A percentile compares a stretch with the other conserved stretches of the same genome.
Evolutionary conservation across 306 rosid genomes (phyloP).

Genomic region (Vigna angularis): DNA sequence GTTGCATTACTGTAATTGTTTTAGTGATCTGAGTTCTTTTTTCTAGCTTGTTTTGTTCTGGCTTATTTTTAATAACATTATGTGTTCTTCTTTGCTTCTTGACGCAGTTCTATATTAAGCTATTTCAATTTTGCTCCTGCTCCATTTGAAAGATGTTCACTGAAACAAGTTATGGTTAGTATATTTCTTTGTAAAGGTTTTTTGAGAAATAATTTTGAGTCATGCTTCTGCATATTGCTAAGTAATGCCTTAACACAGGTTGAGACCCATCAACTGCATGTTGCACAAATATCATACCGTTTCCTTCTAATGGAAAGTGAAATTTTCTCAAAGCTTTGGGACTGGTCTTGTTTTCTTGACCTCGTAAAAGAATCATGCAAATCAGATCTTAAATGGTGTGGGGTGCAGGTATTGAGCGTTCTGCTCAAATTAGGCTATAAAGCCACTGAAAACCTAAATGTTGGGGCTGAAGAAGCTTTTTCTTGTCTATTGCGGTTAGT

Average conservation of each 20-base stretch:
- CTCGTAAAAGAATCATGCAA: conserved; percentile 49
- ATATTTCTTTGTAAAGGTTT: background rate
- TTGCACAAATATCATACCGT: conserved; percentile 73
- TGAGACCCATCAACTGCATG: conserved; percentile 48
- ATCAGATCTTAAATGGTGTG: conserved; percentile 75
- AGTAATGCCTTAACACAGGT: conserved; percentile 44
- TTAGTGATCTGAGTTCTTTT: background rate
- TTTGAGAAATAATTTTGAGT: conserved; percentile 11
- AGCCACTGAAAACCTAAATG: conserved; percentile 53
- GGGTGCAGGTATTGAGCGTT: conserved; percentile 58
- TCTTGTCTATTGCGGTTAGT: conserved; percentile 74
- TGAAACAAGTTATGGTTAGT: conserved; percentile 57
- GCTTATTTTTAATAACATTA: background rate
- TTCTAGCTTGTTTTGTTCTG: background rate
- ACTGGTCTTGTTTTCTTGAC: conserved; percentile 78
- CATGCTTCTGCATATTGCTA: conserved; percentile 10
- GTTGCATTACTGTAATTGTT: conserved; percentile 1
- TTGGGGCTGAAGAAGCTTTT: conserved; percentile 61
- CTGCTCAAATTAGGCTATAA: conserved; percentile 62
- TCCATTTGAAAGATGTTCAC: conserved; percentile 75
- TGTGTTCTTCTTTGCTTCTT: conserved; percentile 37
- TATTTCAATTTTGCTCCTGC: conserved; percentile 60
- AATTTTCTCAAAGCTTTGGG: conserved; percentile 70
- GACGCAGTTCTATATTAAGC: conserved; percentile 63
- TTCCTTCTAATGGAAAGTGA: conserved; percentile 64